These are phyloP conservation scores for Heliosperma pusillum DNA, from an alignment of 148 eudicot species.

Conservation along the genomic window DNA sequence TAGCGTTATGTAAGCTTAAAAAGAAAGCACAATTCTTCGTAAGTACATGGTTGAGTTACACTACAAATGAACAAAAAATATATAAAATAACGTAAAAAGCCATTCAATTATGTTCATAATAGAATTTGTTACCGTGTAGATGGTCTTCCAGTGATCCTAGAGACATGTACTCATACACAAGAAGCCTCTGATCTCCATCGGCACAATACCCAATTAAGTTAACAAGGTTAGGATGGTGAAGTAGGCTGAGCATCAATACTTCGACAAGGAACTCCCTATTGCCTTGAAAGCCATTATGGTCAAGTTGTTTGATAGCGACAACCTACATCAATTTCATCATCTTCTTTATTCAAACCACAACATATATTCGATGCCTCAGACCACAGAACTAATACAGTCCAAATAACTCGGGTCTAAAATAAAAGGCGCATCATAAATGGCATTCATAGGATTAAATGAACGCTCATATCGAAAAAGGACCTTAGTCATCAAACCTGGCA, in stretches of 20 bases:
- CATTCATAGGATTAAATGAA: background rate
- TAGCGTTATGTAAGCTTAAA: too few species aligned
- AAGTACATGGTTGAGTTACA: background rate
- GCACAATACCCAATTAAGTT: conserved; percentile 79
- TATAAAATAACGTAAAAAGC: background rate
- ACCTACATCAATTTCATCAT: conserved; percentile 30
- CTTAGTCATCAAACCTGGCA: conserved; percentile 22
- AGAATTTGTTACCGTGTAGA: conserved; percentile 51
- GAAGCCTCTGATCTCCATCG: conserved; percentile 76
- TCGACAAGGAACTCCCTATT: conserved; percentile 74
- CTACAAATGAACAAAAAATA: too few species aligned
- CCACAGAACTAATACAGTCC: background rate
- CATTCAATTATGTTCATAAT: background rate
- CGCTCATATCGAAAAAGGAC: background rate
- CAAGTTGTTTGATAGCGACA: conserved; percentile 86
- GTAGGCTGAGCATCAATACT: conserved; percentile 63
- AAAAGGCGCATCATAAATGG: background rate
- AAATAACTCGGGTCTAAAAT: background rate
- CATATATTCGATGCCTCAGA: background rate
- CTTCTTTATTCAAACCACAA: background rate
- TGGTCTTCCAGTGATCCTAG: conserved; percentile 79
- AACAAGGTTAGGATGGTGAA: conserved; percentile 78
- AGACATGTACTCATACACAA: conserved; percentile 86
- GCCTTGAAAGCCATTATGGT: conserved; percentile 69
- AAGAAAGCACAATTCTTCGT: too few species aligned